Evolutionary conservation across 371 early-diverging fungal genomes (phyloP), one percentile per base, ranked within the genome.

Genomic region (Choanephora cucurbitarum): DNA sequence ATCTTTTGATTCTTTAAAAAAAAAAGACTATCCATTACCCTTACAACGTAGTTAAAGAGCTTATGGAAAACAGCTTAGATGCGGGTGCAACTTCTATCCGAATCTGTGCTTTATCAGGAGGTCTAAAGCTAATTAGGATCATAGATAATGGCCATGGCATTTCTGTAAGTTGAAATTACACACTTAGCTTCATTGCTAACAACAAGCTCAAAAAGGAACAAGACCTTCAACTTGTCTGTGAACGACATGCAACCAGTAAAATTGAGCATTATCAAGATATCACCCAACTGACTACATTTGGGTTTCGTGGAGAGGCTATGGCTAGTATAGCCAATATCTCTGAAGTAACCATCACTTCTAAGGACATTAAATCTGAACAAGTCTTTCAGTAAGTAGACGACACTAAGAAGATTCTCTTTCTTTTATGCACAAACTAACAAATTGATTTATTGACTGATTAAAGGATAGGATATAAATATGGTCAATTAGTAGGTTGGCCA

Each of bases 261-360:
- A 70, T 97, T 1, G 61, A 66, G 0, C 58, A 69, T 5, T 89
- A 84, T 66, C 88, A 91, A 17, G 97, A 97, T 58, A 76, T 98
- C 47, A 65, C 69, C 19, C 57, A 62, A 14, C 84, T 97, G 40
- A 72, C 69, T 28, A 94, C 96, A 0, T 96, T 83, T 80, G 98
- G 99, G 0, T 99, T 97, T 67, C 83, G 98, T 41, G 99, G 99
- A 9, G 99, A 99, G 64, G 99, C 98, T 5, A 70, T 99, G 32
- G 91, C 97, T 1, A 94, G 95, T 60, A 92, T 99, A 46, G 89
- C 89, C 32, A 86, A 90, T 54, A 83, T 94, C 6, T 84, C 93
- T 1, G 86, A 91, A 59, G 79, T 99, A 21, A 84, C 84, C 22
- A 85, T 99, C 50, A 84, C 84, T 0, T 86, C 91, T 14, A 88